phyloP scores from a whole-genome alignment of 345 rosid species.

The Erysimum cheiranthoides region DNA sequence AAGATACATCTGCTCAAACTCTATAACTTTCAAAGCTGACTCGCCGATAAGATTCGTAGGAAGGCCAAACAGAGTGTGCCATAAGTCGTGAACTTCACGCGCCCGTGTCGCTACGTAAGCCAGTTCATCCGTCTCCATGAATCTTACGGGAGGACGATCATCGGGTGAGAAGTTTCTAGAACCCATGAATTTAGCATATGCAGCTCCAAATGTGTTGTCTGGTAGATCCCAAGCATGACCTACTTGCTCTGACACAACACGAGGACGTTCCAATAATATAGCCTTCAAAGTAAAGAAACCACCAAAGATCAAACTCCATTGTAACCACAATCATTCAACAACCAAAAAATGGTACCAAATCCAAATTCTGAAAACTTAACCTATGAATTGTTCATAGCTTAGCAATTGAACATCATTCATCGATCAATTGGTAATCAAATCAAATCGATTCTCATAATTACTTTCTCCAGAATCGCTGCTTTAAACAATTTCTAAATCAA shows the following conservation, averaged over 20 bases:
- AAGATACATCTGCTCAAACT: conserved; percentile 77
- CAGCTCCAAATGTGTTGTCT: conserved; percentile 75
- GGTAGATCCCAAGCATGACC: conserved; percentile 81
- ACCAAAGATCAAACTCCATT: conserved; percentile 20
- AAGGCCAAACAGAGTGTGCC: conserved; percentile 77
- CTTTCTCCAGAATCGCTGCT: not conserved
- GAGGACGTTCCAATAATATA: conserved; percentile 67
- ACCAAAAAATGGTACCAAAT: not conserved
- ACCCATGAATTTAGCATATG: conserved; percentile 85
- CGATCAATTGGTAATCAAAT: not conserved
- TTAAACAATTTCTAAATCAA: not conserved
- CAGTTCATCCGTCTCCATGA: conserved; percentile 77
- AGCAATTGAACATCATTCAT: conserved; percentile 1
- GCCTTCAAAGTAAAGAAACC: conserved; percentile 47
- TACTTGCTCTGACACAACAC: conserved; percentile 66
- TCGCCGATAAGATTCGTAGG: conserved; percentile 78
- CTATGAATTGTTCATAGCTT: not conserved
- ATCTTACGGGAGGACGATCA: conserved; percentile 78
- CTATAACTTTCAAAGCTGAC: conserved; percentile 76
- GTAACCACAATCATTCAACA: conserved; percentile 13
- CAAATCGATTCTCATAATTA: not conserved
- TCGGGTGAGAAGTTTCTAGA: conserved; percentile 83
- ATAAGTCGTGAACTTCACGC: conserved; percentile 81
- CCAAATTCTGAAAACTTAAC: not conserved
- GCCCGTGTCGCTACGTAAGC: conserved; percentile 76